Evolutionary conservation across 805 yeast genomes (phyloP).

Genomic region (Yarrowia porcina): DNA sequence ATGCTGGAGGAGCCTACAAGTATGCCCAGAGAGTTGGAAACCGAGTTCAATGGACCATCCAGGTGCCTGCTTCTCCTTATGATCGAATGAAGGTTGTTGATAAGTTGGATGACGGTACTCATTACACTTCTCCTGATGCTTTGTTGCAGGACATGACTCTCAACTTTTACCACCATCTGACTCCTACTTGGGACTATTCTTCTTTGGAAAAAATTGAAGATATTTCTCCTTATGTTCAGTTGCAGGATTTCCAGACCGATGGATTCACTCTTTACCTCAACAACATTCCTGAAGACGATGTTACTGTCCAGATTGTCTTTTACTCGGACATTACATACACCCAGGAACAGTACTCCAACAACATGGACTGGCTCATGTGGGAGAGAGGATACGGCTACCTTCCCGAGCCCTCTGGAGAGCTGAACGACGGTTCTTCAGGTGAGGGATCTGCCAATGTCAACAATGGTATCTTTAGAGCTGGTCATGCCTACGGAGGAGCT

Average conservation of each 20-base stretch:
- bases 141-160: not conserved
- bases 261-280: not conserved
- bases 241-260: not conserved
- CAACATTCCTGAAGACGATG: constrained; percentile 6
- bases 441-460: not conserved
- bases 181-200: not conserved
- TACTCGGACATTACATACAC: not conserved
- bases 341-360: not conserved
- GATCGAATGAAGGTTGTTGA: not conserved
- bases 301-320: constrained; percentile 3
- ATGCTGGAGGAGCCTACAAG: not conserved
- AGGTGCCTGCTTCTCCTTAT: constrained; percentile 5
- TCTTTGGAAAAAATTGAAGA: not conserved
- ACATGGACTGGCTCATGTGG: constrained; percentile 15
- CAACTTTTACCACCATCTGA: not conserved
- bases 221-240: not conserved
- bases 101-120: not conserved
- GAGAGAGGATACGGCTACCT: not conserved
- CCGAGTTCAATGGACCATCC: constrained; percentile 2
- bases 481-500: not conserved
- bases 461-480: not conserved
- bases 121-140: not conserved
- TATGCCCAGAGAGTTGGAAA: not conserved
- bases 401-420: not conserved
- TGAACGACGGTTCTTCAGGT: not conserved